Percentiles rank a stretch among this genome's conserved stretches.
Evolutionary conservation across 257 asterid species (phyloP).

Genomic region (Ilex aquifolium): DNA sequence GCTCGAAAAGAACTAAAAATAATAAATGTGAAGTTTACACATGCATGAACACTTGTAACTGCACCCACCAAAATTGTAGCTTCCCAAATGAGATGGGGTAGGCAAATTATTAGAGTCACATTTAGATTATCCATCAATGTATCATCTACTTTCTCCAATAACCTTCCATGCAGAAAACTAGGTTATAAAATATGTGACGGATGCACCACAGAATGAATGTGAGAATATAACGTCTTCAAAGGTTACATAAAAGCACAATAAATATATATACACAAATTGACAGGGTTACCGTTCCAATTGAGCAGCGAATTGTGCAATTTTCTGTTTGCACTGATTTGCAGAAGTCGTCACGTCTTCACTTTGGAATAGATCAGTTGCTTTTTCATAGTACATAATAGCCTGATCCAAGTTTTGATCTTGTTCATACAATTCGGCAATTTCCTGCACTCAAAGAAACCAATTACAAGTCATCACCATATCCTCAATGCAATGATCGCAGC

Average conservation of each 20-base stretch:
- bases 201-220: not conserved
- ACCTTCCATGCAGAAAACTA: too few relatives aligned
- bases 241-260: not conserved
- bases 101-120: too few relatives aligned
- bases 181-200: too few relatives aligned
- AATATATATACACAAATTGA: constrained; percentile 2
- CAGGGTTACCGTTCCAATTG: constrained; percentile 36
- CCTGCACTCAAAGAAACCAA: constrained; percentile 12
- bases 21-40: too few relatives aligned
- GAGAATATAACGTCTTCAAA: too few relatives aligned
- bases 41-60: too few relatives aligned
- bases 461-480: too few relatives aligned
- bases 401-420: constrained; percentile 22
- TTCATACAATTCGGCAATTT: constrained; percentile 36
- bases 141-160: too few relatives aligned
- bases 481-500: too few relatives aligned
- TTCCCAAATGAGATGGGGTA: not conserved
- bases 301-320: constrained; percentile 42
- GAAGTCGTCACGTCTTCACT: constrained; percentile 32
- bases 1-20: too few relatives aligned
- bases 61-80: too few relatives aligned
- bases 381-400: constrained; percentile 34
- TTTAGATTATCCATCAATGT: too few relatives aligned
- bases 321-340: constrained; percentile 36
- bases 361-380: constrained; percentile 33